Evolutionary conservation across 2,329 filamentous ascomycete species (phyloP), one percentile per base, ranked within the genome.

Genomic region (Aspergillus chevalieri): DNA sequence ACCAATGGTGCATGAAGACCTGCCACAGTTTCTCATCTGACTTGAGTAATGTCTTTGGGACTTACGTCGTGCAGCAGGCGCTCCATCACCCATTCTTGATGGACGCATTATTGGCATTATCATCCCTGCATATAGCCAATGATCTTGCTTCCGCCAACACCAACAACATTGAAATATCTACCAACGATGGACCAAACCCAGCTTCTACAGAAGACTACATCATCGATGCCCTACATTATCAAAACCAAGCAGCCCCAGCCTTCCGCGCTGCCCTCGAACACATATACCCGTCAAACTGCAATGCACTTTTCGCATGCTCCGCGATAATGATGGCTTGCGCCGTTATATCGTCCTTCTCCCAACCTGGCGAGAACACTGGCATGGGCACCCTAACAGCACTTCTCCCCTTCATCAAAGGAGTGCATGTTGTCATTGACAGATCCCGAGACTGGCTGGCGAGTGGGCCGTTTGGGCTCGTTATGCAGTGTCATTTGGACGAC

Each of bases 1-100:
- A 75, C 47, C 69, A 66, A 30, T 76, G 72, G 72, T 66, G 68
- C 1, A 69, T 65, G 0, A 61, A 55, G n/a, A 74, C 70, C 0
- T 74, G 65, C 52, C 59, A 65, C 17, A 64, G 65, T 26, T 65
- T 71, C 6, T 66, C 69, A 0, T 63, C 69, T 14, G 69, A 72
- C 10, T 15, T 50, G 43, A 48, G 54, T 14, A 53, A 63, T 5
- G 68, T 71, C 48, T 62, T 74, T 12, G 67, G 68, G 22, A 49
- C 53, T 0, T 48, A 65, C 6, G 49, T 74, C 24, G 64, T 70
- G 6, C 61, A 65, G 3, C 58, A 65, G 52, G 66, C 64, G 0
- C 60, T 74, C n/a, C 59, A 64, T n/a, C 59, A 72, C 33, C 63
- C 68, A 26, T 75, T 68, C 47, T 58, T 75, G 42, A 54, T 74